Percentiles rank a stretch among this genome's conserved stretches.
Conservation (phyloP, 495 filamentous ascomycete genomes). For the Xylaria bambusicola region DNA sequence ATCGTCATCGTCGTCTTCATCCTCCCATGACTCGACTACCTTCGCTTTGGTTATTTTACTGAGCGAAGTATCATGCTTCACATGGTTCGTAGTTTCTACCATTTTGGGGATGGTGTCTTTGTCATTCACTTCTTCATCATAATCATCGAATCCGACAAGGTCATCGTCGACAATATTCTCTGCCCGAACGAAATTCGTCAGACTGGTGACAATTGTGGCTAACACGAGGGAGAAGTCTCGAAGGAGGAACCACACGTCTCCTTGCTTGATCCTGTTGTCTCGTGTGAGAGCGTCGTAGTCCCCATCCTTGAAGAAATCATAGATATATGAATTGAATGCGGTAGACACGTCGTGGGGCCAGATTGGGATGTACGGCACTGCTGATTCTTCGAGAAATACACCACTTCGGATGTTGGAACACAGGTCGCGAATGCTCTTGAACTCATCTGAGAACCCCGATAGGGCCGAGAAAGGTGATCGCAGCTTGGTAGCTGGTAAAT, state of each 20-base stretch:
- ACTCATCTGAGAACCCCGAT: slow-evolving; percentile 70
- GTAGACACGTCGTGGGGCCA: slow-evolving; percentile 51
- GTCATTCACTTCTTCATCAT: slow-evolving; percentile 25
- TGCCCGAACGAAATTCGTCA: slow-evolving; percentile 50
- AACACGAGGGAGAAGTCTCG: slow-evolving; percentile 73
- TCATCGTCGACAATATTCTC: slow-evolving; percentile 45
- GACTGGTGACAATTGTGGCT: slow-evolving; percentile 61
- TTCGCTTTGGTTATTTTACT: slow-evolving; percentile 19
- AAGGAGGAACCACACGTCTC: slow-evolving; percentile 67
- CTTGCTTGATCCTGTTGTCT: slow-evolving; percentile 61
- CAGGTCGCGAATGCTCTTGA: slow-evolving; percentile 62
- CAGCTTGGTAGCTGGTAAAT: slow-evolving; percentile 40
- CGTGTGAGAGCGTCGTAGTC: slow-evolving; percentile 53
- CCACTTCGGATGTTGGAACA: slow-evolving; percentile 61
- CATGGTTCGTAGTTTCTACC: neutral
- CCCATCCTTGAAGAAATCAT: slow-evolving; percentile 76
- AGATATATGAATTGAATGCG: slow-evolving; percentile 69
- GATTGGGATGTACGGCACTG: slow-evolving; percentile 65
- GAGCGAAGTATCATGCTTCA: neutral
- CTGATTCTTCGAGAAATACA: slow-evolving; percentile 71
- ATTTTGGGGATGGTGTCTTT: neutral
- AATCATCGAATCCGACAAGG: slow-evolving; percentile 43
- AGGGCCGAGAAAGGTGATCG: slow-evolving; percentile 71
- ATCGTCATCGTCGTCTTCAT: slow-evolving; percentile 14
- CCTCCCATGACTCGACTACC: slow-evolving; percentile 35